A percentile compares a stretch with the other conserved stretches of the same genome.
Evolutionary conservation across 2,329 filamentous ascomycete species (phyloP).

Genomic region (Didymella pinodella): DNA sequence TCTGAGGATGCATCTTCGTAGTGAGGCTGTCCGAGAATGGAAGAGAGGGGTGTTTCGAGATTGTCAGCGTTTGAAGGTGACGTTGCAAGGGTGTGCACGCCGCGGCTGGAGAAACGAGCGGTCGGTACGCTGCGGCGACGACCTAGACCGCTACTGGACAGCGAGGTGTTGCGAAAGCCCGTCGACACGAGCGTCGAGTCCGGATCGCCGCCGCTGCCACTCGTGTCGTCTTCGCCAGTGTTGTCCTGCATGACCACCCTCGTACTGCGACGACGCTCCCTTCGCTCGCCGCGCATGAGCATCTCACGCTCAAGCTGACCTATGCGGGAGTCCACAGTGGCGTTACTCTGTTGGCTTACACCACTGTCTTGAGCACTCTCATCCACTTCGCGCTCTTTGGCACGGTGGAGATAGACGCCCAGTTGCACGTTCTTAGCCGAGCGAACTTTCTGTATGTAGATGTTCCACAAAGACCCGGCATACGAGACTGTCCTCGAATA

Average conservation of each 20-base stretch:
- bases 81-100: constrained; percentile 26
- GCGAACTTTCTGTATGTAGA: constrained; percentile 68
- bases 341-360: constrained; percentile 49
- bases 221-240: constrained; percentile 52
- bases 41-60: constrained; percentile 31
- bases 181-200: constrained; percentile 50
- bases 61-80: constrained; percentile 28
- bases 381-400: constrained; percentile 63
- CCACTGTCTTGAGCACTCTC: constrained; percentile 53
- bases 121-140: constrained; percentile 31
- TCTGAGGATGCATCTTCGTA: constrained; percentile 40
- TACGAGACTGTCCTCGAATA: constrained; percentile 68
- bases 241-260: constrained; percentile 36
- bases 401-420: constrained; percentile 66
- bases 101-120: constrained; percentile 25
- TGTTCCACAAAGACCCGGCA: constrained; percentile 66
- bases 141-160: constrained; percentile 28
- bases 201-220: constrained; percentile 56
- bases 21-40: constrained; percentile 26
- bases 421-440: constrained; percentile 64
- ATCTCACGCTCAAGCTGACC: constrained; percentile 63
- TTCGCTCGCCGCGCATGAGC: constrained; percentile 54
- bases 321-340: constrained; percentile 62
- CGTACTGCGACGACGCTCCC: constrained; percentile 41
- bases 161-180: constrained; percentile 31